These are phyloP conservation scores for Pyricularia grisea DNA, from an alignment of 2,329 filamentous ascomycete genomes.

Conservation along the genomic window DNA sequence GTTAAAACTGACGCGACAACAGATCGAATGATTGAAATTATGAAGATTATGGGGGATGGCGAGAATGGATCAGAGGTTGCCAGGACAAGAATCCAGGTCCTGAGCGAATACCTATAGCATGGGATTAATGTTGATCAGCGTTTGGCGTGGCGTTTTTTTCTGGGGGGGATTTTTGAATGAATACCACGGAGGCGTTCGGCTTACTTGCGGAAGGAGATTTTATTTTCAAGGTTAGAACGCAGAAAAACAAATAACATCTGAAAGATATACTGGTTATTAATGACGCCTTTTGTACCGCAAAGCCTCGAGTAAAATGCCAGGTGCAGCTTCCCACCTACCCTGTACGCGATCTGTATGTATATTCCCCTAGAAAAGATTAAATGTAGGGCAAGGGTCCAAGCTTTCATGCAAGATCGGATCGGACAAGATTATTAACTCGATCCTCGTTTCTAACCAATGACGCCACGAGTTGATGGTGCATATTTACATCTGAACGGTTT, in stretches of 20 bases:
- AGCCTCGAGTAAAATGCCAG: background rate
- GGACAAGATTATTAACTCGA: background rate
- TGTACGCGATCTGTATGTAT: background rate
- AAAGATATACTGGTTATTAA: background rate
- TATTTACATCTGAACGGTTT: background rate
- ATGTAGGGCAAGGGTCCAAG: background rate
- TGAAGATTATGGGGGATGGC: constrained; percentile 47
- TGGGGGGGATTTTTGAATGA: background rate
- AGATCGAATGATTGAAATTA: constrained; percentile 56
- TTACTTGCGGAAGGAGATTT: background rate
- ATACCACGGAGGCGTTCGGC: background rate
- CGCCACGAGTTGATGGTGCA: background rate
- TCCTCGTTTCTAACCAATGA: background rate
- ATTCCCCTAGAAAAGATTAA: background rate
- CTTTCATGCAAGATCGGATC: background rate
- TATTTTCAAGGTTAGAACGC: background rate
- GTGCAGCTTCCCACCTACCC: background rate
- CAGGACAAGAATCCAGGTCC: constrained; percentile 46
- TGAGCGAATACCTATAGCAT: constrained; percentile 40
- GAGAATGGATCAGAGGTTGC: constrained; percentile 50
- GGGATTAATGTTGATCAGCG: background rate
- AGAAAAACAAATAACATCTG: background rate
- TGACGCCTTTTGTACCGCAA: background rate
- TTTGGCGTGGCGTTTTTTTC: background rate
- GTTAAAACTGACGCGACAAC: background rate